Evolutionary conservation across 2,329 filamentous ascomycete species (phyloP), one percentile per base, ranked within the genome.

Genomic region (Talaromyces amestolkiae): DNA sequence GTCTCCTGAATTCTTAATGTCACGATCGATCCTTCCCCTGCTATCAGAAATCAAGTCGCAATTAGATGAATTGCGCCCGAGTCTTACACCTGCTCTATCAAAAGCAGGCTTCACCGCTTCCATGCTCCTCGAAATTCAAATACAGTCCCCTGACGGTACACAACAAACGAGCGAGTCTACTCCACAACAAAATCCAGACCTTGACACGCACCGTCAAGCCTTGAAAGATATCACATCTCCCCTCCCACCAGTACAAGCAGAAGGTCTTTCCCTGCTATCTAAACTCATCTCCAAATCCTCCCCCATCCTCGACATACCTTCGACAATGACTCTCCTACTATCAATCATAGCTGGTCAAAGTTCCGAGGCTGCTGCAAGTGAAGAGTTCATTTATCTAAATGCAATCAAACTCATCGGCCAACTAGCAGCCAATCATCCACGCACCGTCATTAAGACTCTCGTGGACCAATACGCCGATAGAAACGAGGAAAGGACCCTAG

Each of bases 321-420:
- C 79, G 8, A 80, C 79, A 1, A 68, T 80, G 11, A 72, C 76
- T 0, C 72, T 80, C 1, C 73, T 81, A 2, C 66, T 80, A 22
- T 79, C 78, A 2, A 70, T 80, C 9, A 72, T 80, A 37, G 76
- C 73, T 3, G 76, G 75, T 56, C 68, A 72, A 11, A 64, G 63
- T 41, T 75, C 75, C 0, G 74, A 74, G 59, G 67, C 72, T 8
- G 65, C 70, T 1, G 69, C 71, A 17, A 76, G 74, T 19, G 79
- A 81, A 54, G 78, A 80, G 68, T 81, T 79, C 64, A 74, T 80
- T 58, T 80, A 81, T 60, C 70, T 81, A 5, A 79, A 79, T 53
- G 79, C 77, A 27, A 78, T 80, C 61, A 80, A 78, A 53, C 68
- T 78, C 7, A 75, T 80, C 24, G 78, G 77, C 9, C 73, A 71